Evolutionary conservation across 2,329 filamentous ascomycete genomes (phyloP).

Genomic region (Davidsoniella virescens): DNA sequence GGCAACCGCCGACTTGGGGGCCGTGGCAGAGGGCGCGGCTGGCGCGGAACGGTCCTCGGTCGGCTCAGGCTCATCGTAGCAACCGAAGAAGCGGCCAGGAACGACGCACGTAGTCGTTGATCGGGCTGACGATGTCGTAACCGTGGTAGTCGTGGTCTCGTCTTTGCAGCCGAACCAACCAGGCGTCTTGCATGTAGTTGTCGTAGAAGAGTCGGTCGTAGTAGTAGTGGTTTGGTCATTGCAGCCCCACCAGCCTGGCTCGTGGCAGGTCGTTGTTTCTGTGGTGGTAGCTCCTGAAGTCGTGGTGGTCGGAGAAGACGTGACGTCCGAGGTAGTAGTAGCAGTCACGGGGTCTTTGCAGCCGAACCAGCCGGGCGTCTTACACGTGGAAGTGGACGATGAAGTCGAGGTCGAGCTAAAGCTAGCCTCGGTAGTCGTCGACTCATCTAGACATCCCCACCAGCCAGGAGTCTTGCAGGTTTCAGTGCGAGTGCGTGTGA

Average conservation of each 20-base stretch:
- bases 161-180: conserved; percentile 53
- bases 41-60: too few relatives aligned
- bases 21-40: conserved; percentile 14
- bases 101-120: conserved; percentile 24
- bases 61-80: conserved; percentile 23
- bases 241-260: conserved; percentile 13
- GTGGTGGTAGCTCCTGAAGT: conserved; percentile 14
- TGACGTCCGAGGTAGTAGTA: conserved; percentile 20
- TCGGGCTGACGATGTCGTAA: conserved; percentile 16
- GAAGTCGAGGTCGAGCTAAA: conserved; percentile 25
- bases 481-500: conserved; percentile 61
- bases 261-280: conserved; percentile 14
- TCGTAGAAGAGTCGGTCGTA: conserved; percentile 26
- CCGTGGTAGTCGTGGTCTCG: conserved; percentile 22
- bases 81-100: conserved; percentile 34
- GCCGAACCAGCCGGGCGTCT: conserved; percentile 50
- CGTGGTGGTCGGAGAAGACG: conserved; percentile 18
- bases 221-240: conserved; percentile 20
- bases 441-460: conserved; percentile 66
- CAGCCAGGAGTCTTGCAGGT: conserved; percentile 87
- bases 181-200: conserved; percentile 41
- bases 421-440: conserved; percentile 29
- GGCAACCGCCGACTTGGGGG: conserved; percentile 16
- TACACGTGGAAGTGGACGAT: conserved; percentile 38
- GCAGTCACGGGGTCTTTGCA: conserved; percentile 35